Base-by-base conservation (phyloP, 164 flowering plant species). In the Tinospora cordifolia region DNA sequence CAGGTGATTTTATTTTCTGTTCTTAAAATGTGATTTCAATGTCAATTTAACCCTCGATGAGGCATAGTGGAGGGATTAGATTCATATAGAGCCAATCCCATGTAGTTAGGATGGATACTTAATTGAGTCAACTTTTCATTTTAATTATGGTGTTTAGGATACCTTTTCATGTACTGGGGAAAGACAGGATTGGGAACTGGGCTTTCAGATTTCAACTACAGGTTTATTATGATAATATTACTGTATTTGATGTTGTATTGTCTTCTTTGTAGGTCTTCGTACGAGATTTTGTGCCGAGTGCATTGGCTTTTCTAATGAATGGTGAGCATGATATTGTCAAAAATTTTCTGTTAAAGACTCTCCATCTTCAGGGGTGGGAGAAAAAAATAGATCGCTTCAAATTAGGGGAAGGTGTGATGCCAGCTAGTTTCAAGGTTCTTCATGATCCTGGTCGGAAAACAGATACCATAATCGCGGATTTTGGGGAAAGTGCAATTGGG, bases 401-500 rank as follows among this genome's bases (percentile, higher is more conserved):
- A 73, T 71, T 79, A 8, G 82, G 82, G 71, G 79, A 79, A 71
- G 82, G 82, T 2, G 82, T 69, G 39, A 76, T 79, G 79, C 82
- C 82, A 39, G 82, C 82, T 24, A 79, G 82, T 71, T 79, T 79
- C 68, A 79, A 79, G 71, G 82, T 79, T 49, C 79, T 76, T 46
- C 82, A 79, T 44, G 77, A 79, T 63, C 79, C 82, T 58, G 25
- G 26, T 54, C 72, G 75, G 34, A 76, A 74, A 62, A 71, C 75
- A 0, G 82, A 79, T 66, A 69, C 79, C 36, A 24, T 79, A 69
- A 64, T 76, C 69, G 82, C 79, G 13, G 82, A 79, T 76, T 79
- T 79, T 66, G 82, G 82, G 19, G 82, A 79, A 71, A 79, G 77
- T 74, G 82, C 82, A 67, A 79, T 79, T 74, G 82, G 82, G 63